Evolutionary conservation across 2,329 filamentous ascomycete species (phyloP).

Genomic region (Paracorniculantispora psalliotae): DNA sequence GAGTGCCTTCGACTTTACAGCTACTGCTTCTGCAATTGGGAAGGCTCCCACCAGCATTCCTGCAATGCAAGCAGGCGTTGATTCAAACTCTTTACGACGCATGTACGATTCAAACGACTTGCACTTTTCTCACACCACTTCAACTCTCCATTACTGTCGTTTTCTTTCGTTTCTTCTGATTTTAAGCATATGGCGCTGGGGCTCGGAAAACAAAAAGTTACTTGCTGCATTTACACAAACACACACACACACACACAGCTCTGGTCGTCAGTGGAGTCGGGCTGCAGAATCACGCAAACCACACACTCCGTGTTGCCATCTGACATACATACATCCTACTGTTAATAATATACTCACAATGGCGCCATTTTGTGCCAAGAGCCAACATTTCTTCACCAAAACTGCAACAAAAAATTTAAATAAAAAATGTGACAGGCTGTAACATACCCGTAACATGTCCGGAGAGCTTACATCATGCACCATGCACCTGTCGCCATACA

Average conservation of each 20-base stretch:
- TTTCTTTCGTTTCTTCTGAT: background rate
- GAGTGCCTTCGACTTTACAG: too few species aligned
- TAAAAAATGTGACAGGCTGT: too few species aligned
- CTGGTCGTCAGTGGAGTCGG: constrained; percentile 1
- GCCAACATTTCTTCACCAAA: background rate
- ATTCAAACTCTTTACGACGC: background rate
- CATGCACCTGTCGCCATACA: background rate
- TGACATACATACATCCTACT: background rate
- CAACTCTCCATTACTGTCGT: background rate
- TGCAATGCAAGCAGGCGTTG: too few species aligned
- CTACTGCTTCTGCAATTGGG: too few species aligned
- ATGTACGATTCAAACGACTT: background rate
- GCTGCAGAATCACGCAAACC: constrained; percentile 5
- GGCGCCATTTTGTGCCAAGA: background rate
- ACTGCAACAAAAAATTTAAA: too few species aligned
- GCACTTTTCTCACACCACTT: background rate
- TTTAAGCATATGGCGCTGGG: constrained; percentile 10
- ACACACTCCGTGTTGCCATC: background rate
- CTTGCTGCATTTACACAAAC: constrained; percentile 9
- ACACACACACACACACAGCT: background rate
- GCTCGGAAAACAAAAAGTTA: background rate
- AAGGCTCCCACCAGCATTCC: too few species aligned
- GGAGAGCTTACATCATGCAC: too few species aligned
- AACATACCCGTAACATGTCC: too few species aligned
- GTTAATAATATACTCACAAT: background rate